Conservation (phyloP, 2,329 filamentous ascomycete genomes). For the Calonectria honghensis region DNA sequence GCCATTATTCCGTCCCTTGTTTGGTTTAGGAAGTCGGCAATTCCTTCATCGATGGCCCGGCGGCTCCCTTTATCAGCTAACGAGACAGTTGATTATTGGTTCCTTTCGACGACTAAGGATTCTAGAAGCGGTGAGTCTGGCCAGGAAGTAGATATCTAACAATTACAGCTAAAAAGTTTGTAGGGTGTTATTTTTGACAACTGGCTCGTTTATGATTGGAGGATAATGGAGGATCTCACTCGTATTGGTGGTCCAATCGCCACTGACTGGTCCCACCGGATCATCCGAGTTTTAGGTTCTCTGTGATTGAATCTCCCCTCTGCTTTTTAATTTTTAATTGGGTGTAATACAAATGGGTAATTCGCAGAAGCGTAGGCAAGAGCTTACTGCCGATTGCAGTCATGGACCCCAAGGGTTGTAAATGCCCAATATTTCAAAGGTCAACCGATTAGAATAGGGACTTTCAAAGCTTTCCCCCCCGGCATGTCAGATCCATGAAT, state of each 20-base stretch:
- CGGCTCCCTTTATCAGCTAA: background rate
- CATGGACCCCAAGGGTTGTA: too few relatives aligned
- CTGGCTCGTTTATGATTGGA: background rate
- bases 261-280: background rate
- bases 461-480: too few relatives aligned
- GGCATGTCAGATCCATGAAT: too few relatives aligned
- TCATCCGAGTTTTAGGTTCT: background rate
- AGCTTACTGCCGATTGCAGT: too few relatives aligned
- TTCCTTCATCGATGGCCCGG: background rate
- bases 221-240: background rate
- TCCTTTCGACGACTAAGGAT: background rate
- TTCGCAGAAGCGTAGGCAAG: too few relatives aligned
- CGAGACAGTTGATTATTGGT: background rate
- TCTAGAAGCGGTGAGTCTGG: background rate
- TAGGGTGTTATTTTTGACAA: background rate
- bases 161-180: background rate
- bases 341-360: too few relatives aligned
- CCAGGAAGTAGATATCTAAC: background rate
- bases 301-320: background rate
- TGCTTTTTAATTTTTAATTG: background rate
- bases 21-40: background rate
- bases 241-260: background rate
- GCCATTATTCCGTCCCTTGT: constrained; percentile 9
- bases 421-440: too few relatives aligned
- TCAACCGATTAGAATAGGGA: too few relatives aligned